These are phyloP conservation scores for Boletellus ananas DNA, from an alignment of 768 basidiomycete genomes.

Conservation along the genomic window DNA sequence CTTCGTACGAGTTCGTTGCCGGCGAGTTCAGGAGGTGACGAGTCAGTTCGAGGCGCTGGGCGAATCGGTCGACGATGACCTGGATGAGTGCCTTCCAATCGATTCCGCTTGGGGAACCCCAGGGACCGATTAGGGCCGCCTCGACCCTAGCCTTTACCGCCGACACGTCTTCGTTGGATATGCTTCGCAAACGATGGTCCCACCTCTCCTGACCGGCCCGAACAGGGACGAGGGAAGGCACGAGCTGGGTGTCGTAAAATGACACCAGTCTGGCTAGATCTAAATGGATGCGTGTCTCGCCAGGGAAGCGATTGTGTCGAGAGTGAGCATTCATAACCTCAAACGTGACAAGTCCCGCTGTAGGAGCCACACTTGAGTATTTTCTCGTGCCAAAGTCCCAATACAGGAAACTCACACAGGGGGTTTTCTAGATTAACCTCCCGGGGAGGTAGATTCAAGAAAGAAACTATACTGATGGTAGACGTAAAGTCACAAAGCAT, in stretches of 20 bases:
- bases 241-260: conserved; percentile 32
- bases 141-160: too few species aligned
- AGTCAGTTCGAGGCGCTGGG: neutral
- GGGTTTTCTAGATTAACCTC: neutral
- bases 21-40: neutral
- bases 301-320: conserved; percentile 32
- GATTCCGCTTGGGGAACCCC: too few species aligned
- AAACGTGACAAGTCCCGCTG: neutral
- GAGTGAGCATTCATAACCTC: conserved; percentile 15
- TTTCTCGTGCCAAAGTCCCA: neutral
- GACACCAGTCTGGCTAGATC: conserved; percentile 32
- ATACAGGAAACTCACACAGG: neutral
- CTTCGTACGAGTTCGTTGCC: neutral
- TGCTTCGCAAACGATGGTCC: neutral
- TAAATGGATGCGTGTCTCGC: conserved; percentile 31
- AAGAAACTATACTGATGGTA: conserved; percentile 39
- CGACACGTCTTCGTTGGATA: neutral
- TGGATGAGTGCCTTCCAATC: too few species aligned
- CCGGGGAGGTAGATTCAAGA: conserved; percentile 28
- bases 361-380: neutral
- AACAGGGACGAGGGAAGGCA: conserved; percentile 24
- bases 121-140: too few species aligned
- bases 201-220: conserved; percentile 17
- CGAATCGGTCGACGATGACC: neutral
- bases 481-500: conserved; percentile 46